Evolutionary conservation across 2,329 filamentous ascomycete species (phyloP), one percentile per base, ranked within the genome.

Genomic region (Alternaria burnsii): DNA sequence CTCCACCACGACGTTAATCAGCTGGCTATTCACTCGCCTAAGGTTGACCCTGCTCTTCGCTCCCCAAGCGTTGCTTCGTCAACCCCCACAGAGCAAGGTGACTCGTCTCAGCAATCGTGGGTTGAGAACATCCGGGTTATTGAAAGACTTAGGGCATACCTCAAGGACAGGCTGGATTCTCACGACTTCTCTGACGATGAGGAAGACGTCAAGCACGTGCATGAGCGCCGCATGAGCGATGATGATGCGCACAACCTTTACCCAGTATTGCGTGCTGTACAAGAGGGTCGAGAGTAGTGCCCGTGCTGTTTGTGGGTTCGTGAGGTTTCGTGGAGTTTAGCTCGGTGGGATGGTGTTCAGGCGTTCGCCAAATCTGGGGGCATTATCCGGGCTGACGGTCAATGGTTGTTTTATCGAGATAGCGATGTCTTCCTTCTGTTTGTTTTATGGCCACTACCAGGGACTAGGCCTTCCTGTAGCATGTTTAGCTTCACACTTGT

Each of bases 41-140:
- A 78, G 65, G 75, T 80, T 20, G 78, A 80, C 44, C 78, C 78
- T 42, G 75, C 75, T 16, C 66, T 78, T 32, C 75, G 78, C 55
- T 79, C 77, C 30, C 78, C 78, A 16, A 79, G 77, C 55, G 70
- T 77, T 32, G 71, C 72, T 9, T 79, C 77, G 3, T 76, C 78
- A 32, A 59, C 73, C 18, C 70, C 73, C 16, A 76, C 72, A 22
- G 76, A 78, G 60, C 74, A 74, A 55, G 68, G 69, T 20, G 76
- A 78, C 20, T 66, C 67, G 8, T 73, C 71, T 10, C 84, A 86
- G 62, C 82, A 85, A 65, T 77, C 77, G 5, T 89, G 87, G 87
- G 84, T 89, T 10, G 85, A 88, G 73, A 88, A 88, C 76, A 86
- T 88, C 55, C 85, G 87, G n/a, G 82, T 87, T 10, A 85, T 89